These are phyloP conservation scores for Takakia lepidozioides DNA, from an alignment of 225 moss, liverwort and hornwort species.

Conservation along the genomic window DNA sequence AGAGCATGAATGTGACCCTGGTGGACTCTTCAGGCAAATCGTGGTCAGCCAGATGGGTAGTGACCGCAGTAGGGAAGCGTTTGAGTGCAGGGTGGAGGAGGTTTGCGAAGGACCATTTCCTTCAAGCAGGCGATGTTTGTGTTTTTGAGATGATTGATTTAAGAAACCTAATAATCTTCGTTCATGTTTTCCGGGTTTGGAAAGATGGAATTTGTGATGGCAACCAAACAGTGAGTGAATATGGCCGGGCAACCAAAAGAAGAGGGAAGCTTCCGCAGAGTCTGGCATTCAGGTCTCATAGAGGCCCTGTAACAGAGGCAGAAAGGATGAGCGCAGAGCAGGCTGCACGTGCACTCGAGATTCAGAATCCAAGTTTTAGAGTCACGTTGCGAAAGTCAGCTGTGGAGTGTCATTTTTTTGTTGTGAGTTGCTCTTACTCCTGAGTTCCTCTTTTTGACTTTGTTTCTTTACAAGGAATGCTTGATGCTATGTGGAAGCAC, in stretches of 20 bases:
- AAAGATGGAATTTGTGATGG: slow-evolving; percentile 26
- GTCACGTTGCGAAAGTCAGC: slow-evolving; percentile 51
- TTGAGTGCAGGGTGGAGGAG: slow-evolving; percentile 48
- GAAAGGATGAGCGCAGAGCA: no score
- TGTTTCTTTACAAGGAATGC: slow-evolving; percentile 1
- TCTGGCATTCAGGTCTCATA: slow-evolving; percentile 32
- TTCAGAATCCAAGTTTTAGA: slow-evolving; percentile 34
- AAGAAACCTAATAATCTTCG: slow-evolving; percentile 22
- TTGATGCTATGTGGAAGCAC: no score
- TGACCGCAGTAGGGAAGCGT: slow-evolving; percentile 39
- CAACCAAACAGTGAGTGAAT: slow-evolving; percentile 25
- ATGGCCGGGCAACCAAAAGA: slow-evolving; percentile 23
- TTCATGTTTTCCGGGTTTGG: slow-evolving; percentile 40
- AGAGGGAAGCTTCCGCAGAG: slow-evolving; percentile 34
- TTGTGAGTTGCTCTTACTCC: slow-evolving; percentile 16
- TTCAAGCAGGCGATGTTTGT: slow-evolving; percentile 49
- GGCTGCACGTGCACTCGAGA: slow-evolving; percentile 37
- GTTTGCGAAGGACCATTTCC: slow-evolving; percentile 43
- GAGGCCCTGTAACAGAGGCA: slow-evolving; percentile 42
- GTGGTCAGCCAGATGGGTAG: slow-evolving; percentile 46
- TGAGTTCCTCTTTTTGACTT: neutral
- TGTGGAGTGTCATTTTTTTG: slow-evolving; percentile 49
- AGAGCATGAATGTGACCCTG: no score
- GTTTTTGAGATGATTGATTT: slow-evolving; percentile 42
- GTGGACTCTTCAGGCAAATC: slow-evolving; percentile 32